These are phyloP conservation scores for Aspergillus ibericus DNA, from an alignment of 2,329 filamentous ascomycete species.

Conservation along the genomic window DNA sequence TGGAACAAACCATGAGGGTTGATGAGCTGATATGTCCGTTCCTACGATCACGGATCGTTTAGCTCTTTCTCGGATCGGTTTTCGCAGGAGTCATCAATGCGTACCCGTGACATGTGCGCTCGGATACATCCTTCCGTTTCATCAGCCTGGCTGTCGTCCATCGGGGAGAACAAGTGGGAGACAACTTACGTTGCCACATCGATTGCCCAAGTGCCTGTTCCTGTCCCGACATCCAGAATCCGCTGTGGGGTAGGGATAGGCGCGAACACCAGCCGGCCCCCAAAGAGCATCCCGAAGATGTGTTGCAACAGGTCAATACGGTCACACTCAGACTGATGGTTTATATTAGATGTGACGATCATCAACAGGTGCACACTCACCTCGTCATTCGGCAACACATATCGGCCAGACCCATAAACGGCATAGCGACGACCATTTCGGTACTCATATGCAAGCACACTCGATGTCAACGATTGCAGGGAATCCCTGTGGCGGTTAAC, in stretches of 20 bases:
- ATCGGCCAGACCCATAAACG: not conserved
- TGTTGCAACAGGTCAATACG: conserved; percentile 10
- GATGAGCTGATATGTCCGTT: not conserved
- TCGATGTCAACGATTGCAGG: not conserved
- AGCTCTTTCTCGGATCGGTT: not conserved
- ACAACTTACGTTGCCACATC: not conserved
- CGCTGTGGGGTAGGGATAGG: conserved; percentile 1
- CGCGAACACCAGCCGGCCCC: not conserved
- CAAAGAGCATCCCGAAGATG: conserved; percentile 2
- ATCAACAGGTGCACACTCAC: not conserved
- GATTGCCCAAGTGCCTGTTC: conserved; percentile 6
- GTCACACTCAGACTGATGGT: not conserved
- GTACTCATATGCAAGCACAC: not conserved
- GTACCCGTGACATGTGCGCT: not conserved
- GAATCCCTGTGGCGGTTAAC: not conserved
- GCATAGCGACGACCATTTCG: not conserved
- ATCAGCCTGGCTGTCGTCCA: not conserved
- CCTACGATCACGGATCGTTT: not conserved
- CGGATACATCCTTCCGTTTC: not conserved
- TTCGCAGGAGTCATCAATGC: not conserved
- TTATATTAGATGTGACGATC: not conserved
- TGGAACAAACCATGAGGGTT: not conserved
- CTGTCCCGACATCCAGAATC: conserved; percentile 7
- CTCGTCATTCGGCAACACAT: conserved; percentile 7
- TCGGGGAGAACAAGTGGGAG: not conserved